phyloP scores from a whole-genome alignment of 2,329 filamentous ascomycete species.

The Exophiala mesophila region DNA sequence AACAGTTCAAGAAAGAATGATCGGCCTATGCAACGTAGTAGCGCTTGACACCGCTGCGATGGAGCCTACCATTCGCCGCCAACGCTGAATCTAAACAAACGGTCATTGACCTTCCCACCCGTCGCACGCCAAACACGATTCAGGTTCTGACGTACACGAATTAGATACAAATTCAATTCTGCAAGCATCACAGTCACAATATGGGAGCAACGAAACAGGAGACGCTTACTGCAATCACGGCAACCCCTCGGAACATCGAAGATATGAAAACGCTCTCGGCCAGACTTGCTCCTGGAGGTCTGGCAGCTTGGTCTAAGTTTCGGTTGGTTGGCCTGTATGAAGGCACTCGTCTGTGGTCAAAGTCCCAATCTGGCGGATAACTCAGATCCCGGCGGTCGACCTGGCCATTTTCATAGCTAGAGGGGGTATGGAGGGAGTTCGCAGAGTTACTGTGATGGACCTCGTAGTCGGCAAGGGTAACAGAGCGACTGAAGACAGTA shows the following conservation, averaged over 20 bases:
- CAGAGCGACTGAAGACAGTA: background rate
- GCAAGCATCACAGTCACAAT: too few relatives aligned
- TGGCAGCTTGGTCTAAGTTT: background rate
- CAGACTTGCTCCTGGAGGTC: background rate
- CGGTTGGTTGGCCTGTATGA: background rate
- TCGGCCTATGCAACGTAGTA: background rate
- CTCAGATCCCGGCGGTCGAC: too few relatives aligned
- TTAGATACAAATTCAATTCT: too few relatives aligned
- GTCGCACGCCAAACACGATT: background rate
- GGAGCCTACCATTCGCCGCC: background rate
- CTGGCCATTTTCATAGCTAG: too few relatives aligned
- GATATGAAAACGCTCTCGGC: background rate
- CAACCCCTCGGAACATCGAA: background rate
- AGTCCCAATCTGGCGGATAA: too few relatives aligned
- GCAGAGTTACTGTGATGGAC: too few relatives aligned
- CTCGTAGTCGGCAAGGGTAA: background rate
- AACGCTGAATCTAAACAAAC: background rate
- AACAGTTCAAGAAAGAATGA: background rate
- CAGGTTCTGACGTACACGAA: too few relatives aligned
- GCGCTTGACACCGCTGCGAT: background rate
- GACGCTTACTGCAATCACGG: background rate
- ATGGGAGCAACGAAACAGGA: background rate
- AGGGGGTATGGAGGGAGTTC: too few relatives aligned
- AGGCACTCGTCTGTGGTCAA: background rate
- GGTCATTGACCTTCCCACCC: background rate